A percentile compares a stretch with the other conserved stretches of the same genome.
These are phyloP conservation scores for Xerocomus potaroensis DNA, from an alignment of 768 basidiomycete genomes.

Conservation along the genomic window DNA sequence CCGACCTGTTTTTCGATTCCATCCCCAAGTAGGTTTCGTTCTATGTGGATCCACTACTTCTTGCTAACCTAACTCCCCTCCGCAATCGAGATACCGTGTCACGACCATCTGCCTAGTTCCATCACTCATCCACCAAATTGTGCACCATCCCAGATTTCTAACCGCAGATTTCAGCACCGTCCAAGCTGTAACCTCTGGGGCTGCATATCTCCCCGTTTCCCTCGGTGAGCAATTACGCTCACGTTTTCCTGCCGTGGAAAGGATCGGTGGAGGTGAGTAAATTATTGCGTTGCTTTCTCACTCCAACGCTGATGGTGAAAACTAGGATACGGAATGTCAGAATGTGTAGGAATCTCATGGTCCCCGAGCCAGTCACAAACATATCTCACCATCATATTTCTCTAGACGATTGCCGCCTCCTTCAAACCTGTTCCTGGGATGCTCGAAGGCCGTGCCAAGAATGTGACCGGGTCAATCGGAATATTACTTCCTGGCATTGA, in stretches of 20 bases:
- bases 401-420: conserved; percentile 54
- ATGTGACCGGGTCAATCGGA: conserved; percentile 45
- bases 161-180: conserved; percentile 54
- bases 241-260: conserved; percentile 33
- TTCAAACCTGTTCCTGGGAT: conserved; percentile 41
- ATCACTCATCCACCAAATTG: conserved; percentile 60
- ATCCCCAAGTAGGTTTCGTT: conserved; percentile 53
- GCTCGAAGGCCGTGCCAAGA: conserved; percentile 41
- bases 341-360: conserved; percentile 44
- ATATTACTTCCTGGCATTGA: conserved; percentile 61
- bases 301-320: conserved; percentile 3
- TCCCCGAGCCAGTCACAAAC: neutral
- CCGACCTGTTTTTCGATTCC: conserved; percentile 43
- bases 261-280: conserved; percentile 44
- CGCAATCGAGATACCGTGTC: conserved; percentile 46
- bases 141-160: conserved; percentile 45
- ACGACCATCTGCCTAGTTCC: conserved; percentile 52
- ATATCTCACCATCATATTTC: neutral
- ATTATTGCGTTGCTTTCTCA: neutral
- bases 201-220: conserved; percentile 62
- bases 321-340: conserved; percentile 70
- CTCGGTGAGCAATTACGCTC: conserved; percentile 41
- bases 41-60: neutral
- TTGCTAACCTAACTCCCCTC: neutral
- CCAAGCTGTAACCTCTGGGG: conserved; percentile 44